These are phyloP conservation scores for Gaeumannomyces tritici DNA, from an alignment of 2,329 filamentous ascomycete species.

Conservation along the genomic window DNA sequence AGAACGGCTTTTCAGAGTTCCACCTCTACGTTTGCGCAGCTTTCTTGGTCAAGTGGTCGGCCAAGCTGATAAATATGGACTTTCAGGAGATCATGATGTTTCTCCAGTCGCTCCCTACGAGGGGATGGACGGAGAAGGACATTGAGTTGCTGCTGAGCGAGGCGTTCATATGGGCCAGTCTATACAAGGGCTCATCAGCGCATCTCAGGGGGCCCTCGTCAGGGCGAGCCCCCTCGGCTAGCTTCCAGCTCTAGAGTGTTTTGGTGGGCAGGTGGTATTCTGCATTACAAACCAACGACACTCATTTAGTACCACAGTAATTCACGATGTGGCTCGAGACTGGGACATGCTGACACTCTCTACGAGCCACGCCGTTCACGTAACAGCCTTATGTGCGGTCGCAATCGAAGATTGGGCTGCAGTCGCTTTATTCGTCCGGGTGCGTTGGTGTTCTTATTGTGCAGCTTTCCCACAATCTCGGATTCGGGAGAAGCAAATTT, in stretches of 20 bases:
- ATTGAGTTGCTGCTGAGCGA: conserved; percentile 93
- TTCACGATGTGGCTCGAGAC: too few species aligned
- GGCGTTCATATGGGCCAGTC: conserved; percentile 96
- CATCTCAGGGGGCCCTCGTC: conserved; percentile 56
- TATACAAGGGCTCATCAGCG: conserved; percentile 90
- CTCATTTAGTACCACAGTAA: too few species aligned
- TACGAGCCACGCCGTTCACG: too few species aligned
- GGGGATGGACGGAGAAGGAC: conserved; percentile 94
- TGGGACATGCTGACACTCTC: too few species aligned
- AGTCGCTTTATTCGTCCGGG: too few species aligned
- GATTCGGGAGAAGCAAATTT: too few species aligned
- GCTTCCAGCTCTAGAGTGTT: conserved; percentile 24
- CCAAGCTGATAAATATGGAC: conserved; percentile 92
- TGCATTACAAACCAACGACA: neutral
- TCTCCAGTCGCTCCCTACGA: conserved; percentile 84
- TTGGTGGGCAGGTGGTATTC: neutral
- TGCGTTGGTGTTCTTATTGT: too few species aligned
- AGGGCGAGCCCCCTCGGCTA: conserved; percentile 27
- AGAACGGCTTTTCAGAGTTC: conserved; percentile 96
- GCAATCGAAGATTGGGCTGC: too few species aligned
- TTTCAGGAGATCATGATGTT: conserved; percentile 99
- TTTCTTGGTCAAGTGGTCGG: conserved; percentile 97
- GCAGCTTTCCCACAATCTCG: too few species aligned
- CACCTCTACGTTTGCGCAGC: conserved; percentile 97
- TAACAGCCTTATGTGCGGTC: too few species aligned